Percentiles rank a stretch among this genome's conserved stretches.
phyloP scores from a whole-genome alignment of 306 rosid genomes.

The Argentina anserina region DNA sequence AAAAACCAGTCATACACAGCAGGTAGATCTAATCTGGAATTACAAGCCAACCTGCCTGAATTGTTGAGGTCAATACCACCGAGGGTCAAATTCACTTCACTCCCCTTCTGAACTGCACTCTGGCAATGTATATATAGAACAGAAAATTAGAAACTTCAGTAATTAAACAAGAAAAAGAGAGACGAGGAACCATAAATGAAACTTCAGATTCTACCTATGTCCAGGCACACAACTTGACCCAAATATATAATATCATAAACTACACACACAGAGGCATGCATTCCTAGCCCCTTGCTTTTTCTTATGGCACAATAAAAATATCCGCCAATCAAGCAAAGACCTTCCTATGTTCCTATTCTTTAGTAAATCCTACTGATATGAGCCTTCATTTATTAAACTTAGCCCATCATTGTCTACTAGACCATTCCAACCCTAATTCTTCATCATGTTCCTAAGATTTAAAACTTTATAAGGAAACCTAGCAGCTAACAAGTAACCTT shows the following conservation, averaged over 20 bases:
- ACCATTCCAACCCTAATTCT: no score
- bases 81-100: constrained; percentile 90
- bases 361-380: background rate
- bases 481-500: background rate
- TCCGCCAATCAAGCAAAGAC: background rate
- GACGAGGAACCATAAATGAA: background rate
- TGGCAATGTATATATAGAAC: constrained; percentile 24
- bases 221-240: background rate
- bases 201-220: background rate
- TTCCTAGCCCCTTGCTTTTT: background rate
- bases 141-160: constrained; percentile 2
- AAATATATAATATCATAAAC: background rate
- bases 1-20: constrained; percentile 4
- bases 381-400: background rate
- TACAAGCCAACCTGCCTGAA: constrained; percentile 98
- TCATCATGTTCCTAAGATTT: no score
- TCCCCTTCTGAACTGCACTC: constrained; percentile 73
- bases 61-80: constrained; percentile 99
- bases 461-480: background rate
- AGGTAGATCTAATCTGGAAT: constrained; percentile 23
- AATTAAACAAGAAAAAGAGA: background rate
- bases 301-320: background rate
- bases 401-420: no score
- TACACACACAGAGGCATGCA: background rate
- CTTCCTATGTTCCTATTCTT: background rate